Percentiles rank a stretch among this genome's conserved stretches.
Evolutionary conservation across 768 basidiomycete genomes (phyloP).

Genomic region (Xerocomus spinulosus): DNA sequence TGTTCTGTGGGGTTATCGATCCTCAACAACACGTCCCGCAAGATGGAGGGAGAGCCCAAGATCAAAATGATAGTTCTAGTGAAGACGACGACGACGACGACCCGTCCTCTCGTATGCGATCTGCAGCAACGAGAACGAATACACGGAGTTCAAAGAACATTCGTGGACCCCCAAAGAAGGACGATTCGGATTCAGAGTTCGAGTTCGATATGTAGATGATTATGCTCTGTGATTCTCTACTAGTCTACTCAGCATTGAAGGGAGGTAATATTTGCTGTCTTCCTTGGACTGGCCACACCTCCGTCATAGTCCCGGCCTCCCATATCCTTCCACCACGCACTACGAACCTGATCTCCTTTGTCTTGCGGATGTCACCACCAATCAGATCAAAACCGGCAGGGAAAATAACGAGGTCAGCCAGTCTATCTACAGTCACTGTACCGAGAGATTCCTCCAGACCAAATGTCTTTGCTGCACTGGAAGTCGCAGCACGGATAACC

Average conservation of each 20-base stretch:
- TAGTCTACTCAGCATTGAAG: conserved; percentile 45
- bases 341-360: conserved; percentile 52
- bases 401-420: conserved; percentile 69
- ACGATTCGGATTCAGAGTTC: conserved; percentile 74
- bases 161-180: conserved; percentile 44
- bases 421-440: conserved; percentile 57
- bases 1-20: conserved; percentile 63
- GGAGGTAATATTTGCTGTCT: conserved; percentile 52
- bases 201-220: conserved; percentile 60
- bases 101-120: conserved; percentile 51
- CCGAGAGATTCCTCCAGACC: conserved; percentile 61
- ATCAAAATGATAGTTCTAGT: conserved; percentile 38
- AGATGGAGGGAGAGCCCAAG: conserved; percentile 20
- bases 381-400: conserved; percentile 57
- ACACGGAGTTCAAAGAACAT: conserved; percentile 51
- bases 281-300: conserved; percentile 67
- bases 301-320: conserved; percentile 62
- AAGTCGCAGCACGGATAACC: conserved; percentile 68
- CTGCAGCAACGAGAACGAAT: conserved; percentile 55
- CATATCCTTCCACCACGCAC: conserved; percentile 66
- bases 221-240: not conserved
- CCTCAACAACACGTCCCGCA: conserved; percentile 44
- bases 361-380: conserved; percentile 44
- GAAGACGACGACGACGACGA: conserved; percentile 48
- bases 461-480: conserved; percentile 58